Base-by-base conservation (phyloP, 1,139 yeast species). In the Blastobotrys malaysiensis region DNA sequence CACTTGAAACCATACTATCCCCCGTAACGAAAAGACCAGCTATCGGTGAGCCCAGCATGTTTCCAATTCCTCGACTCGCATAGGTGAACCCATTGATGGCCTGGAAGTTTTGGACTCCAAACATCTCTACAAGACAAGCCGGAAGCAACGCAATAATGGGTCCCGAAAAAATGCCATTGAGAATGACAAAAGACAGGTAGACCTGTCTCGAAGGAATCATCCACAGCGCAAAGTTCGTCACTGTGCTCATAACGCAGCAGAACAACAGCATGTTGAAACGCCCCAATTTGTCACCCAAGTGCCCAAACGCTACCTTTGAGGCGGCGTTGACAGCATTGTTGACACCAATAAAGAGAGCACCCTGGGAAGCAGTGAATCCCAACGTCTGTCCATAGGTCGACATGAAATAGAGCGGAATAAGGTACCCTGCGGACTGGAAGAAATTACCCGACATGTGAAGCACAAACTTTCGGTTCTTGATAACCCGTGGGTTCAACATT, bases 261-360 rank as follows among this genome's bases (percentile, higher is more conserved):
- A 70, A 53, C 9, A 74, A 65, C 39, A 74, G 62, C 70, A 71
- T 73, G 55, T 75, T 75, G 55, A 75, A 57, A 11, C 77, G 62
- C 0, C 79, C 79, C 11, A 70, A 58, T 16, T 60, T 59, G 57
- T 75, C 79, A 2, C 76, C 77, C 2, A 63, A 60, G 53, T 65
- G 65, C 3, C 79, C 79, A 9, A 76, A 61, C 1, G 72, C 56
- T 1, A 76, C 64, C 56, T 76, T 76, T 45, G 72, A 73, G 1
- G 67, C 52, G 0, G 78, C 78, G 63, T 75, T 76, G 49, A 74
- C 68, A 9, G 69, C 73, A 57, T 76, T 76, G 59, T 74, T 75
- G 16, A 75, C 46, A 5, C 76, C 78, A 59, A 76, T 76, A 51
- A 75, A 73, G n/a, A 67, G 58, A 0, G 79, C 78, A 2, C 79